Evolutionary conservation across 192 early-diverging fungal genomes (phyloP).

Genomic region (Coemansia sp.): DNA sequence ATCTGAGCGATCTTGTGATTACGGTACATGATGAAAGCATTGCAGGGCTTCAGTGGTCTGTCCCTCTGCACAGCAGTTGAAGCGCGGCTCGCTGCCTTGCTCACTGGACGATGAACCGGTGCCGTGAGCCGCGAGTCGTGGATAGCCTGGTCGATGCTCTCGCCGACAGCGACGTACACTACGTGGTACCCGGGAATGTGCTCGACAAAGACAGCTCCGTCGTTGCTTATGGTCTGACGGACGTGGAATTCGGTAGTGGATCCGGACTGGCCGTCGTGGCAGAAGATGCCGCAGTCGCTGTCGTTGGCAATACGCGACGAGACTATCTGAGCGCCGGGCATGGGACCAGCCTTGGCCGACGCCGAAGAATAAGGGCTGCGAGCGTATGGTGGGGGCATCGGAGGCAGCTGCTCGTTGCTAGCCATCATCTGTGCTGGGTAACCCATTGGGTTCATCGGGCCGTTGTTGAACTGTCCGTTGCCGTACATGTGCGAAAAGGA

Average conservation of each 20-base stretch:
- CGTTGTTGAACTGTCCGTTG: slow-evolving; percentile 21
- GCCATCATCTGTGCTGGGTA: slow-evolving; percentile 22
- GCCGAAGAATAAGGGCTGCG: slow-evolving; percentile 8
- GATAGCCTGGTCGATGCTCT: slow-evolving; percentile 17
- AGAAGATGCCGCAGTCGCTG: slow-evolving; percentile 28
- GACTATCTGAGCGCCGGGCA: slow-evolving; percentile 14
- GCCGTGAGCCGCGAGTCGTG: slow-evolving; percentile 15
- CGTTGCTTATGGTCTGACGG: slow-evolving; percentile 29
- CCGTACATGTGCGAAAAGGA: slow-evolving; percentile 44
- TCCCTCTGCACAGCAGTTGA: neutral
- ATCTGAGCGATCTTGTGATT: slow-evolving; percentile 50
- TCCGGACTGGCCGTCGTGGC: slow-evolving; percentile 23
- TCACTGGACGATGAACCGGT: slow-evolving; percentile 2
- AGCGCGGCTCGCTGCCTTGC: neutral
- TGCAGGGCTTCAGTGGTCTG: slow-evolving; percentile 35
- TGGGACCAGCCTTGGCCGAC: slow-evolving; percentile 14
- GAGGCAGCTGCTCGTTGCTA: slow-evolving; percentile 20
- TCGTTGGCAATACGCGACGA: slow-evolving; percentile 35
- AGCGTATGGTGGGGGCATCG: slow-evolving; percentile 29
- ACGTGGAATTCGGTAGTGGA: slow-evolving; percentile 21
- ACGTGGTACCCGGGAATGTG: slow-evolving; percentile 36
- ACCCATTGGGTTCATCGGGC: slow-evolving; percentile 15
- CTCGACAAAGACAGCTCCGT: slow-evolving; percentile 35
- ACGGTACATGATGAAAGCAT: slow-evolving; percentile 57
- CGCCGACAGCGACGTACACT: slow-evolving; percentile 24